Evolutionary conservation across 192 early-diverging fungal genomes (phyloP), one percentile per base, ranked within the genome.

Genomic region (Funneliformis geosporum): DNA sequence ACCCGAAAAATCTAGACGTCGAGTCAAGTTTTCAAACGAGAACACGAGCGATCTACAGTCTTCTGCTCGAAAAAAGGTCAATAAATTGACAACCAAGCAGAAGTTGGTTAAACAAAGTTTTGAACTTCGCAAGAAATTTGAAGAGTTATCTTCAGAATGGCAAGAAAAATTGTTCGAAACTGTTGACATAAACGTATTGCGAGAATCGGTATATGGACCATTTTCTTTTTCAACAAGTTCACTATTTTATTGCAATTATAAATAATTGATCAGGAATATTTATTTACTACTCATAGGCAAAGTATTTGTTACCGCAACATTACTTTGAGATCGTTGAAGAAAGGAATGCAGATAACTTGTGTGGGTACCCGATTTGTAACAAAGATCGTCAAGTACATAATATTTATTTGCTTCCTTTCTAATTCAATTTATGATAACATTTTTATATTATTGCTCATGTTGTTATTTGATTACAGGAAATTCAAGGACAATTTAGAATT

Each of bases 281-380:
- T 61, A n/a, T 5, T 33, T 21, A 33, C 9, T 43, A 47, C 21
- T 60, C 16, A 64, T 66, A 86, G 85, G 89, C 93, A n/a, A 84
- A 84, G 18, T 92, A 90, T 43, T 74, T 96, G 28, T 91, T 90
- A 7, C 90, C 90, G 14, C 83, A 85, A 8, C 88, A 91, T 46
- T 96, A 92, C 76, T 81, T 85, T 25, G 93, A 93, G 50, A 82
- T 94, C 23, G 82, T 96, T 67, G 89, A 89, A 66, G 95, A 97
- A 87, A 87, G 95, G 3, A 84, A 87, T 21, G 83, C 93, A 1
- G 87, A 85, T 61, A 86, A 87, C 14, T 78, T 91, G 21, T 97
- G 96, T 79, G 96, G 94, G 2, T 97, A 96, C 74, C 94, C 96
- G 28, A 81, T 97, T 21, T 97, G 96, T 81, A 61, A 70, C n/a